Percentiles rank a stretch among this genome's conserved stretches.
Evolutionary conservation across 192 early-diverging fungal genomes (phyloP).

Genomic region (Podila epicladia): DNA sequence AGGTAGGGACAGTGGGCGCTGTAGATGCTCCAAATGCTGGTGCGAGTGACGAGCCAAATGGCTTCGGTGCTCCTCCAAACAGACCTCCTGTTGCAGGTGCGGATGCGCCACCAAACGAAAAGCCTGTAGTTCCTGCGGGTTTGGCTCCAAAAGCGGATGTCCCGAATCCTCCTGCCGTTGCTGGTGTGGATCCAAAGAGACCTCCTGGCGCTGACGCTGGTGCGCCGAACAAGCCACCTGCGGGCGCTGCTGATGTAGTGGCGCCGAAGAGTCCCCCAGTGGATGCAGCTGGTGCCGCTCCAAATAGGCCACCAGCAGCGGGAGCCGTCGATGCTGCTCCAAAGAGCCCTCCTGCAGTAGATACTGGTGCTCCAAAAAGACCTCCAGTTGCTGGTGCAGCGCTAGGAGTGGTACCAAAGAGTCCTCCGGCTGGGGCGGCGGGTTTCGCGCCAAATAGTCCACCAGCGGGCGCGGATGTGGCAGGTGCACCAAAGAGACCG

Average conservation of each 20-base stretch:
- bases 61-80: conserved; percentile 39
- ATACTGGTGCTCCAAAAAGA: conserved; percentile 18
- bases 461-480: neutral
- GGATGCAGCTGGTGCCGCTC: conserved; percentile 27
- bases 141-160: neutral
- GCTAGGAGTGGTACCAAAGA: conserved; percentile 44
- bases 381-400: conserved; percentile 20
- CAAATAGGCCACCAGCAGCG: conserved; percentile 19
- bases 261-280: conserved; percentile 47
- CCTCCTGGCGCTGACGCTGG: conserved; percentile 49
- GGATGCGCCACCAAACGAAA: conserved; percentile 37
- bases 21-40: conserved; percentile 31
- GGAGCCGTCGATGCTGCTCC: conserved; percentile 6
- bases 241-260: conserved; percentile 12
- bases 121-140: conserved; percentile 16
- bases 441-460: conserved; percentile 35
- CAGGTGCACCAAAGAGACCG: conserved; percentile 9
- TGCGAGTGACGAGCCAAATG: conserved; percentile 11
- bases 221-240: conserved; percentile 16
- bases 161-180: conserved; percentile 20
- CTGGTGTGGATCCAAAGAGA: conserved; percentile 13
- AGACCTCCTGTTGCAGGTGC: conserved; percentile 29
- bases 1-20: conserved; percentile 24
- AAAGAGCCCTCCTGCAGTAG: conserved; percentile 36
- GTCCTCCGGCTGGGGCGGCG: conserved; percentile 21